Evolutionary conservation across 2,329 filamentous ascomycete genomes (phyloP).

Genomic region (Penicillium brasilianum): DNA sequence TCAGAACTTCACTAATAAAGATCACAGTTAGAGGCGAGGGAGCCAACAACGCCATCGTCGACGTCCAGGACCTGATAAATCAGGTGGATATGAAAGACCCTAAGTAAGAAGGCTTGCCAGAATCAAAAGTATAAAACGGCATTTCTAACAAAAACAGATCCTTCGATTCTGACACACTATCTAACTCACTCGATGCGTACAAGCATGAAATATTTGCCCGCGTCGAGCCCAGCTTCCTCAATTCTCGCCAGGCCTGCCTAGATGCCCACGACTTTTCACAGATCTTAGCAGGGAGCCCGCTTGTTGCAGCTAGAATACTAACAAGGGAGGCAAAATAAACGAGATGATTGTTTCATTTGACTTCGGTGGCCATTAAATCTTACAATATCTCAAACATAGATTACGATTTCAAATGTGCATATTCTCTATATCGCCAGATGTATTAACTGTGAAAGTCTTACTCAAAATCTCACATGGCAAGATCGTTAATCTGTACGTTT

Average conservation of each 20-base stretch:
- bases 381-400: neutral
- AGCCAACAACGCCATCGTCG: conserved; percentile 62
- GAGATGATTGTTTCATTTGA: neutral
- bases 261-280: conserved; percentile 59
- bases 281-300: conserved; percentile 47
- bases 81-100: conserved; percentile 29
- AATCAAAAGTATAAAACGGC: neutral
- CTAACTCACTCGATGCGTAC: conserved; percentile 40
- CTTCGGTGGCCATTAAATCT: neutral
- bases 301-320: conserved; percentile 44
- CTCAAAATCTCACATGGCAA: no score
- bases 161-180: conserved; percentile 13
- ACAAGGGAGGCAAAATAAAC: neutral
- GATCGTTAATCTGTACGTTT: no score
- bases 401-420: no score
- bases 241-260: conserved; percentile 58
- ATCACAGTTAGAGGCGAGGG: conserved; percentile 61
- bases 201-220: conserved; percentile 53
- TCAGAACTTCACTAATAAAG: neutral
- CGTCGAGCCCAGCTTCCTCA: conserved; percentile 54
- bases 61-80: conserved; percentile 54
- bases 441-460: neutral
- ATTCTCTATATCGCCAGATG: neutral
- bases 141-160: conserved; percentile 12
- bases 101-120: conserved; percentile 6